Base-by-base conservation (phyloP, 768 basidiomycete genomes). In the Phlebiopsis gigantea region DNA sequence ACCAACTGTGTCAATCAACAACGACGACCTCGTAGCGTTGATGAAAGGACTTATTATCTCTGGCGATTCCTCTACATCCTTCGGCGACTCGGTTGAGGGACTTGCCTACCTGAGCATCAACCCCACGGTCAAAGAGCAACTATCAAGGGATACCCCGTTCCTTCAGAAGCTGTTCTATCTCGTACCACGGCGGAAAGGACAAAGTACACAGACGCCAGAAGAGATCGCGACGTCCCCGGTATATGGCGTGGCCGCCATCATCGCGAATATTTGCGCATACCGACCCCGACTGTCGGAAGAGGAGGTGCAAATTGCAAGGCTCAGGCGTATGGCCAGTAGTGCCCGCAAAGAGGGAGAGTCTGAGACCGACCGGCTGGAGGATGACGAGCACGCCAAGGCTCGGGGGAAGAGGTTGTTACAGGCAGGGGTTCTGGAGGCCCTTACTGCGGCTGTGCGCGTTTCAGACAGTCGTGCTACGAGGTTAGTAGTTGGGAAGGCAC, bases 31-130 rank as follows among this genome's bases (percentile, higher is more conserved):
- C 31, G 79, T 80, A 26, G 63, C 70, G 52, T 71, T 78, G 54
- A 78, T 93, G 77, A 84, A 81, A 61, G 73, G 74, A 12, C 71
- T 88, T 51, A 73, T 87, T 26, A 62, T 79, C 48, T 69, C 73
- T 30, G 68, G 66, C 39, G 69, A 68, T 8, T 72, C 79, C 29
- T 62, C 68, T 5, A 63, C 77, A 21, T 77, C 81, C 12, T 62
- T 82, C 15, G 71, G 76, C 7, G 86, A 93, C 59, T 85, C 84
- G 4, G 76, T 94, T 14, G 94, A 97, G 72, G 92, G 87, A 0
- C 73, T 97, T 49, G 90, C 88, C n/a, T 88, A 94, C 69, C 80
- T 93, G 56, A 90, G 84, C 57, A 72, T 79, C 47, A 78, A 83
- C 61, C 76, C 88, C 1, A 58, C 68, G 1, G 76, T 88, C 57